phyloP scores from a whole-genome alignment of 2,329 filamentous ascomycete species.

The Penicillium sp. region DNA sequence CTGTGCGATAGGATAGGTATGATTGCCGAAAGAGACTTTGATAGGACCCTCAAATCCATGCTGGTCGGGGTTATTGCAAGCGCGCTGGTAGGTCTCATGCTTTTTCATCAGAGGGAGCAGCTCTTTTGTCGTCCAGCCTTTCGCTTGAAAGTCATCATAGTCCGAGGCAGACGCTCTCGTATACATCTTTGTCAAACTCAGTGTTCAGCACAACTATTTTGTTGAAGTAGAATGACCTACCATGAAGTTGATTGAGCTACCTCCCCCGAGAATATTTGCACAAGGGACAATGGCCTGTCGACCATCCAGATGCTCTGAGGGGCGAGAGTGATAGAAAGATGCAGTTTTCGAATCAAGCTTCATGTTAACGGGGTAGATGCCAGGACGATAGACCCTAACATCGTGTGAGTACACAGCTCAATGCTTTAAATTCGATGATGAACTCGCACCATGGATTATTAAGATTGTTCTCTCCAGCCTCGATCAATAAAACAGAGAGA shows the following conservation, averaged over 20 bases:
- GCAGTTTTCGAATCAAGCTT: slow-evolving; percentile 77
- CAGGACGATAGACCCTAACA: slow-evolving; percentile 67
- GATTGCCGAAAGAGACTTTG: slow-evolving; percentile 78
- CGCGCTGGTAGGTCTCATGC: slow-evolving; percentile 73
- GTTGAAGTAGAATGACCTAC: slow-evolving; percentile 35
- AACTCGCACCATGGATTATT: slow-evolving; percentile 66
- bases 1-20: slow-evolving; percentile 78
- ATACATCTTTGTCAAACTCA: slow-evolving; percentile 57
- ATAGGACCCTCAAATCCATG: slow-evolving; percentile 79
- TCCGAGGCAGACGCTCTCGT: slow-evolving; percentile 69
- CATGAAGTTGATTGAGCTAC: slow-evolving; percentile 77
- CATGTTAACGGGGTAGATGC: slow-evolving; percentile 77
- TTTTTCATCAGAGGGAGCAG: slow-evolving; percentile 75
- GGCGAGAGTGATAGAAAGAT: slow-evolving; percentile 75
- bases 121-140: slow-evolving; percentile 76
- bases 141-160: slow-evolving; percentile 75
- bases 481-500: slow-evolving; percentile 67
- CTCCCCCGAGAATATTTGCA: slow-evolving; percentile 69
- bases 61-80: slow-evolving; percentile 59
- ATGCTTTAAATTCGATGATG: background rate
- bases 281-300: slow-evolving; percentile 72
- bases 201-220: background rate
- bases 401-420: background rate
- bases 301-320: slow-evolving; percentile 69
- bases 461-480: slow-evolving; percentile 69